phyloP scores from a whole-genome alignment of 306 rosid species.

The Citrullus colocynthis region DNA sequence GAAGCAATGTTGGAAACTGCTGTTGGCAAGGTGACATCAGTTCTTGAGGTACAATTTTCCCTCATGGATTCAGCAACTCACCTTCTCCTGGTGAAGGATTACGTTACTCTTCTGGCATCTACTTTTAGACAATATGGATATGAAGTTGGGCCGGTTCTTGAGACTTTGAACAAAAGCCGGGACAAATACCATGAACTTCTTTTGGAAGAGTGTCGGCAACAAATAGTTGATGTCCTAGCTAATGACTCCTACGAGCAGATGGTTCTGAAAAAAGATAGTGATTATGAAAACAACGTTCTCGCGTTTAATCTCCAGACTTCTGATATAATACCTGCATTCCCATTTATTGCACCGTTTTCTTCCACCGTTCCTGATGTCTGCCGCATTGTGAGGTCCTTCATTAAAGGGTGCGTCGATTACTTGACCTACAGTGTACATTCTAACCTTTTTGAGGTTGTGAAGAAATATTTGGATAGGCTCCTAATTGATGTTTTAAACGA shows the following conservation, averaged over 20 bases:
- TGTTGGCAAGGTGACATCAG: conserved; percentile 40
- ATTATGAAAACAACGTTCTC: conserved; percentile 58
- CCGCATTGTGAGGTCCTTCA: conserved; percentile 66
- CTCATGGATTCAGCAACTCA: conserved; percentile 62
- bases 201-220: conserved; percentile 46
- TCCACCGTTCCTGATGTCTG: conserved; percentile 77
- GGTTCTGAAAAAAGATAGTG: conserved; percentile 70
- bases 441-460: conserved; percentile 43
- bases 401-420: conserved; percentile 81
- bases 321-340: conserved; percentile 83
- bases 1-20: conserved; percentile 90
- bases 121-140: conserved; percentile 79
- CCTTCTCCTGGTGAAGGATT: conserved; percentile 86
- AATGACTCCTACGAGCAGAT: conserved; percentile 80
- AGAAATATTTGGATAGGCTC: conserved; percentile 60
- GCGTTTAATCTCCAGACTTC: conserved; percentile 60
- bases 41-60: conserved; percentile 60
- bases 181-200: conserved; percentile 78
- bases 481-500: conserved; percentile 72
- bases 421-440: conserved; percentile 44
- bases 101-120: conserved; percentile 65
- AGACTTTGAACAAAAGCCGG: conserved; percentile 45
- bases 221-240: conserved; percentile 32
- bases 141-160: conserved; percentile 58
- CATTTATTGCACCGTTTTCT: conserved; percentile 77